These are phyloP conservation scores for Primulina huaijiensis DNA, from an alignment of 257 asterid species.

Conservation along the genomic window DNA sequence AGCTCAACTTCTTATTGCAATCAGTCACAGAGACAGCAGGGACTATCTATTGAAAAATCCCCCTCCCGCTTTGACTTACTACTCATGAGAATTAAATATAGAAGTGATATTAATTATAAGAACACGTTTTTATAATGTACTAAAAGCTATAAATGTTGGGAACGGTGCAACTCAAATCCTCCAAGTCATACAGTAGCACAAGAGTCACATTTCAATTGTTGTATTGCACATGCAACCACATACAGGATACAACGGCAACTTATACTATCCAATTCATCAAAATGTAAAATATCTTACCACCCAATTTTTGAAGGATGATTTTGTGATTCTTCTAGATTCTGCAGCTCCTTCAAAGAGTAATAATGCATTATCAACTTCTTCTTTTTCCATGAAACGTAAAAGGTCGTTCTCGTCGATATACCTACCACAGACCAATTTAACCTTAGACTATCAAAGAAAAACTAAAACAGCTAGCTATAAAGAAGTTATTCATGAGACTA, in stretches of 20 bases:
- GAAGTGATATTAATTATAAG: too few species aligned
- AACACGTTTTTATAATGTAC: not conserved
- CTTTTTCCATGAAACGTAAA: constrained; percentile 49
- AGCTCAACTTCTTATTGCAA: too few species aligned
- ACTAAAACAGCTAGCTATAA: not conserved
- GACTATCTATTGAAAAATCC: too few species aligned
- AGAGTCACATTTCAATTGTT: not conserved
- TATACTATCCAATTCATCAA: too few species aligned
- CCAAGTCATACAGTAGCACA: not conserved
- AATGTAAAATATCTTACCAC: constrained; percentile 42
- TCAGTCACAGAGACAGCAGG: too few species aligned
- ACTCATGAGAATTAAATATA: too few species aligned
- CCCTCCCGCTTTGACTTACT: too few species aligned
- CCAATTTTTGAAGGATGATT: constrained; percentile 63
- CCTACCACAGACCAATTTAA: constrained; percentile 30
- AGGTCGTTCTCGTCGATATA: constrained; percentile 69
- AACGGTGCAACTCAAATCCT: not conserved
- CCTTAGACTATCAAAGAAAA: not conserved
- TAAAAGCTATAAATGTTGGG: not conserved
- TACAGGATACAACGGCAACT: too few species aligned
- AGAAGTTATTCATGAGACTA: not conserved
- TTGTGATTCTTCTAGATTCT: constrained; percentile 54
- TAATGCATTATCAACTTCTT: constrained; percentile 57
- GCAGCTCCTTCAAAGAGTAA: constrained; percentile 63
- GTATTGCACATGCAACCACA: not conserved